phyloP scores from a whole-genome alignment of 2,329 filamentous ascomycete genomes.

The Nannizziopsis barbatae region DNA sequence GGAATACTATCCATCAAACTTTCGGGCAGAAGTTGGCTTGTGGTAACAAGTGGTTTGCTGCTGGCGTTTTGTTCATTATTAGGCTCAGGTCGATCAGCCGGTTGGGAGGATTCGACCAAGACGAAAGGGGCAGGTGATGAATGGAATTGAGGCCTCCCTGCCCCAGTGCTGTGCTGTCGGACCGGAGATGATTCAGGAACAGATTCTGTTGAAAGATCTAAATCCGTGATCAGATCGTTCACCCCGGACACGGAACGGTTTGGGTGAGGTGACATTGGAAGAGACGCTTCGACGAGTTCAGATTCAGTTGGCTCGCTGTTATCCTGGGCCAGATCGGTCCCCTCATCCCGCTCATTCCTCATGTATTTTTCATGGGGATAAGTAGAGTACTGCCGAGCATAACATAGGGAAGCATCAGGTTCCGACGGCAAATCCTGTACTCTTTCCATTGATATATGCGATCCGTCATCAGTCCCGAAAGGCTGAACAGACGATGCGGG shows the following conservation, averaged over 20 bases:
- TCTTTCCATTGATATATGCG: neutral
- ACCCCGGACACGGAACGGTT: conserved; percentile 11
- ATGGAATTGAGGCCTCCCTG: conserved; percentile 15
- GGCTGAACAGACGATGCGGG: neutral
- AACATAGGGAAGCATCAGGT: conserved; percentile 9
- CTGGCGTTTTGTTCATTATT: neutral
- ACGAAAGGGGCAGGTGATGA: conserved; percentile 23
- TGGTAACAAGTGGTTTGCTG: conserved; percentile 21
- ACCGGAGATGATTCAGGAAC: conserved; percentile 33
- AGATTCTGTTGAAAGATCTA: conserved; percentile 23
- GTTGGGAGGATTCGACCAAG: conserved; percentile 35
- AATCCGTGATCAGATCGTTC: conserved; percentile 15
- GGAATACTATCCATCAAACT: conserved; percentile 37
- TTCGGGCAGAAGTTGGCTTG: conserved; percentile 31
- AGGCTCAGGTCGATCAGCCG: conserved; percentile 13
- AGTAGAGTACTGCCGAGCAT: conserved; percentile 7
- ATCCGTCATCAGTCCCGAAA: neutral
- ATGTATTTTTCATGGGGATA: conserved; percentile 10
- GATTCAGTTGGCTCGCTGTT: conserved; percentile 4
- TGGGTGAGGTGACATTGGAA: conserved; percentile 1
- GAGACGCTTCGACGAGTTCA: conserved; percentile 1
- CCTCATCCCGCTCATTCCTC: neutral
- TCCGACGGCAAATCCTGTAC: neutral
- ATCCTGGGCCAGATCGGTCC: neutral
- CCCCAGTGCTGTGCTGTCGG: conserved; percentile 3